Evolutionary conservation across 345 rosid species (phyloP).

Genomic region (Sisymbrium altissimum): DNA sequence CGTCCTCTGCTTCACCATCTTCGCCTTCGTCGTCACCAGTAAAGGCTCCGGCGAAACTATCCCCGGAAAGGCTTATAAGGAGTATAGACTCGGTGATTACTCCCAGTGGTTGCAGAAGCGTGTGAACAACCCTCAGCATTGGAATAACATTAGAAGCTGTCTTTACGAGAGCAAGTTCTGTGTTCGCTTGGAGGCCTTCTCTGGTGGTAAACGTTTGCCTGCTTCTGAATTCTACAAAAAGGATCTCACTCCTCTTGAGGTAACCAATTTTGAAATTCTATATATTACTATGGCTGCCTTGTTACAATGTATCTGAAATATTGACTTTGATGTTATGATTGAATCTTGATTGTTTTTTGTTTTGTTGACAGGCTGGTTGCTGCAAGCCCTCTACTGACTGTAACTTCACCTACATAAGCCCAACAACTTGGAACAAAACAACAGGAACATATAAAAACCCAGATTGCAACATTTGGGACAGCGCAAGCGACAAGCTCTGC

Average conservation of each 20-base stretch:
- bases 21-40: slow-evolving; percentile 73
- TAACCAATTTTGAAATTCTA: background rate
- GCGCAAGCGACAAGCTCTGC: slow-evolving; percentile 42
- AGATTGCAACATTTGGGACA: slow-evolving; percentile 62
- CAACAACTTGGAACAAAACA: slow-evolving; percentile 56
- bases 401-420: slow-evolving; percentile 48
- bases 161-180: slow-evolving; percentile 52
- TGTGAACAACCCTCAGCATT: slow-evolving; percentile 47
- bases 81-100: slow-evolving; percentile 70
- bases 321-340: background rate
- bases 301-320: too few species aligned
- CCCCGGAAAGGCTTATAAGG: slow-evolving; percentile 66
- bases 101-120: slow-evolving; percentile 71
- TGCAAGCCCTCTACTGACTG: slow-evolving; percentile 86
- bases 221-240: slow-evolving; percentile 27
- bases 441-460: slow-evolving; percentile 32
- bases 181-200: slow-evolving; percentile 26
- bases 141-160: slow-evolving; percentile 71
- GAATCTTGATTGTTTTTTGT: background rate
- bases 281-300: too few species aligned
- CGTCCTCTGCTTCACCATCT: slow-evolving; percentile 66
- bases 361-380: slow-evolving; percentile 71
- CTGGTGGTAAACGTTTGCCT: background rate
- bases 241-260: slow-evolving; percentile 56
- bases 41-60: slow-evolving; percentile 72